Percentiles rank a stretch among this genome's conserved stretches.
phyloP scores from a whole-genome alignment of 1,284 basidiomycete species.

The Ceratobasidium sp. region DNA sequence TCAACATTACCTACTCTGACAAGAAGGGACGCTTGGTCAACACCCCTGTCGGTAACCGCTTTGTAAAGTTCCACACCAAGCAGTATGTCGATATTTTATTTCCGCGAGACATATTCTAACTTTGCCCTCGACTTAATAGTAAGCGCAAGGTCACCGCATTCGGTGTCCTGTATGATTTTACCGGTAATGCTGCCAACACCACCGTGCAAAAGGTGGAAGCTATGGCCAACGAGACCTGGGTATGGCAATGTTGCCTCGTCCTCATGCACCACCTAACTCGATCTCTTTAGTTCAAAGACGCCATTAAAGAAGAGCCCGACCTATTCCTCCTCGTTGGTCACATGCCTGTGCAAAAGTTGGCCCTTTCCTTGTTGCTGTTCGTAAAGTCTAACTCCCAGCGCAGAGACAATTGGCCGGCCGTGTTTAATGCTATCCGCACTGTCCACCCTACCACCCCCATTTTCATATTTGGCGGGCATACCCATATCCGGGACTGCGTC shows the following conservation, averaged over 20 bases:
- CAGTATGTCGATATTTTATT: slow-evolving; percentile 64
- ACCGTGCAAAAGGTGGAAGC: slow-evolving; percentile 78
- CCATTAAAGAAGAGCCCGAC: slow-evolving; percentile 83
- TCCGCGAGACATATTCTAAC: background rate
- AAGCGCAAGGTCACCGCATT: slow-evolving; percentile 81
- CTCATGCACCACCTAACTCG: background rate
- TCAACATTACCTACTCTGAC: slow-evolving; percentile 79
- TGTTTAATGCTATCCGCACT: slow-evolving; percentile 79
- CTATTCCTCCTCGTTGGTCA: slow-evolving; percentile 80
- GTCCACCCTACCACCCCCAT: slow-evolving; percentile 81
- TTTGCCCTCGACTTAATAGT: slow-evolving; percentile 55
- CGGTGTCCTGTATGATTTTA: slow-evolving; percentile 84
- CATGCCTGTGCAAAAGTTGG: slow-evolving; percentile 51
- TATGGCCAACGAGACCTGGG: slow-evolving; percentile 76
- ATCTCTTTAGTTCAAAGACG: slow-evolving; percentile 72
- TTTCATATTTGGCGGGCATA: slow-evolving; percentile 83
- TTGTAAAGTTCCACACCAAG: slow-evolving; percentile 78
- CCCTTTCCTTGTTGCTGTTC: background rate
- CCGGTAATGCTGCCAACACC: slow-evolving; percentile 70
- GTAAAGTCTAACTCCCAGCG: background rate
- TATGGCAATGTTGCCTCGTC: background rate
- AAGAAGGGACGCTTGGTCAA: slow-evolving; percentile 63
- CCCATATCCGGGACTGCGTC: slow-evolving; percentile 82
- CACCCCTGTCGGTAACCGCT: slow-evolving; percentile 76
- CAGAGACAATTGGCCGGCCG: slow-evolving; percentile 61